Evolutionary conservation across 2,329 filamentous ascomycete species (phyloP).

Genomic region (Zymoseptoria passerinii): DNA sequence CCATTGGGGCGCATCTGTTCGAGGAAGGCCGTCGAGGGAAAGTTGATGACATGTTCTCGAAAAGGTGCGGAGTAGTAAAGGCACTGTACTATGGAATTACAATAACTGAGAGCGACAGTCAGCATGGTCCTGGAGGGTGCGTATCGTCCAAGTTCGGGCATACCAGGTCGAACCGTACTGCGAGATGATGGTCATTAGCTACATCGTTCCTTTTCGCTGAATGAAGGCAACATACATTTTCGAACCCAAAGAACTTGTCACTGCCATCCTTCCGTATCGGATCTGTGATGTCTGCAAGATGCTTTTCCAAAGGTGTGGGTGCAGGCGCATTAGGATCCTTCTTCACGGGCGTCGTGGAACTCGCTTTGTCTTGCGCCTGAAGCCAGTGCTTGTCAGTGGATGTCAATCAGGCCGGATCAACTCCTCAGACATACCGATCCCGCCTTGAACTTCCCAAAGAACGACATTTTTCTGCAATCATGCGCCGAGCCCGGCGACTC

Average conservation of each 20-base stretch:
- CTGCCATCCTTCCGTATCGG: conserved; percentile 78
- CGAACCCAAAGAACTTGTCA: conserved; percentile 96
- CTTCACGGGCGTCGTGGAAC: conserved; percentile 44
- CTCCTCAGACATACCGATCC: conserved; percentile 34
- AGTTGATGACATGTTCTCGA: conserved; percentile 87
- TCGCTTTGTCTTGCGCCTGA: conserved; percentile 36
- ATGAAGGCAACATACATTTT: conserved; percentile 64
- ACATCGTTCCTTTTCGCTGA: neutral
- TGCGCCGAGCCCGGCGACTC: neutral
- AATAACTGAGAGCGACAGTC: conserved; percentile 58
- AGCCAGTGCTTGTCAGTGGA: conserved; percentile 12
- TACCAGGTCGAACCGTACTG: conserved; percentile 99
- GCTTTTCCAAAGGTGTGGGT: conserved; percentile 58
- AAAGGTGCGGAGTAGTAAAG: conserved; percentile 94
- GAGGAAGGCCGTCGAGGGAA: conserved; percentile 63
- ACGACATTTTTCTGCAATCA: conserved; percentile 37
- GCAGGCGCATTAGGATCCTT: conserved; percentile 51
- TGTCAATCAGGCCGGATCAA: conserved; percentile 4
- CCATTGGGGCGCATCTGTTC: conserved; percentile 54
- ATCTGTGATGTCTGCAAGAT: conserved; percentile 74
- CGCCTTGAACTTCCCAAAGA: conserved; percentile 48
- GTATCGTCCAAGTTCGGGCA: conserved; percentile 17
- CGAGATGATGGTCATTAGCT: conserved; percentile 12
- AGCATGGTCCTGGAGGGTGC: conserved; percentile 1
- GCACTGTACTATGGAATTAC: conserved; percentile 95